These are phyloP conservation scores for Amphibolis antarctica DNA, from an alignment of 106 monocot species.

Conservation along the genomic window DNA sequence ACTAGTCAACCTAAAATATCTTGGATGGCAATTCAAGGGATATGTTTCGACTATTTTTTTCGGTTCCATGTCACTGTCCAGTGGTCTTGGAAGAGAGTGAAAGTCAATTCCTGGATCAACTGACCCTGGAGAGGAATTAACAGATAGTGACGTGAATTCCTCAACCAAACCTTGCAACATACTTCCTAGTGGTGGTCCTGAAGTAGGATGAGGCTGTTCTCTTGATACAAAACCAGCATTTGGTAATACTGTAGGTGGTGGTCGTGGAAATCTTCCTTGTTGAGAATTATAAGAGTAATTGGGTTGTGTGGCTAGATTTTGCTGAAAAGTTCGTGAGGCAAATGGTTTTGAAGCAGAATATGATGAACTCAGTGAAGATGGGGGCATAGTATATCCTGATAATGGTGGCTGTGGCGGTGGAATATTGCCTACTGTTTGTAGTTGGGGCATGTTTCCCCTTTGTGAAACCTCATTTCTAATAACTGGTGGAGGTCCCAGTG, in stretches of 20 bases:
- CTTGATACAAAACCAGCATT: constrained; percentile 25
- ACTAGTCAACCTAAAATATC: constrained; percentile 81
- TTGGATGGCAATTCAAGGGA: constrained; percentile 79
- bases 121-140: constrained; percentile 72
- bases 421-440: constrained; percentile 2
- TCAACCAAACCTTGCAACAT: constrained; percentile 62
- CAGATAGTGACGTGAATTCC: constrained; percentile 82
- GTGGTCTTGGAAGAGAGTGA: constrained; percentile 66
- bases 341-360: constrained; percentile 21
- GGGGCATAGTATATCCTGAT: constrained; percentile 22
- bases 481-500: constrained; percentile 32
- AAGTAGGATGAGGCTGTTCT: constrained; percentile 39
- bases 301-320: constrained; percentile 3
- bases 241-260: constrained; percentile 32
- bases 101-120: constrained; percentile 65
- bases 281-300: constrained; percentile 23
- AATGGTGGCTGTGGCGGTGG: constrained; percentile 22
- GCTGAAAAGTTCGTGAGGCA: background rate
- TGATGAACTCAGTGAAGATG: constrained; percentile 18
- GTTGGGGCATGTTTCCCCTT: background rate
- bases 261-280: constrained; percentile 24
- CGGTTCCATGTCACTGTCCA: constrained; percentile 52
- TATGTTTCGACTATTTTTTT: constrained; percentile 43
- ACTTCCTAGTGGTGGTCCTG: constrained; percentile 44
- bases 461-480: background rate